Percentiles rank a stretch among this genome's conserved stretches.
phyloP scores from a whole-genome alignment of 2,329 filamentous ascomycete genomes.

The Escovopsis sp. region DNA sequence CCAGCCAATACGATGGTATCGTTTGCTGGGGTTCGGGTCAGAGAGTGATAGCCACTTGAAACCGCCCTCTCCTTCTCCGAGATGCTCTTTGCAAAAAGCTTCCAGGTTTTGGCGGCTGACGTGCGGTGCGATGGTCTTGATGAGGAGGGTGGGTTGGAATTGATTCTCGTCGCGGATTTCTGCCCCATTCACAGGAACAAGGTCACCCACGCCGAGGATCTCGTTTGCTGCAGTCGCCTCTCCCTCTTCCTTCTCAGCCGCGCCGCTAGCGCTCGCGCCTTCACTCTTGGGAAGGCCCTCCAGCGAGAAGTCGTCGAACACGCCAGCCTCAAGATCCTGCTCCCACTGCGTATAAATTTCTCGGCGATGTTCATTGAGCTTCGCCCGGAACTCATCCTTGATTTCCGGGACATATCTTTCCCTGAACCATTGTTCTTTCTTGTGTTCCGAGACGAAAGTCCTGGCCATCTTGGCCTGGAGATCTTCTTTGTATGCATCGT shows the following conservation, averaged over 20 bases:
- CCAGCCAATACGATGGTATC: conserved; percentile 96
- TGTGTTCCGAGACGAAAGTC: conserved; percentile 80
- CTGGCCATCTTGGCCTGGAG: conserved; percentile 69
- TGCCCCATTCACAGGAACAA: conserved; percentile 68
- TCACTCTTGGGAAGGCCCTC: conserved; percentile 91
- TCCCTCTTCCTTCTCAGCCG: conserved; percentile 89
- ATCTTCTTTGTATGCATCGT: conserved; percentile 53
- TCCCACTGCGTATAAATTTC: conserved; percentile 78
- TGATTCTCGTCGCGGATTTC: conserved; percentile 83
- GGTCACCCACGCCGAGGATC: conserved; percentile 79
- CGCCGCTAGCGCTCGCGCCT: conserved; percentile 69
- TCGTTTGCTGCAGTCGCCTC: conserved; percentile 86
- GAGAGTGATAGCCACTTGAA: conserved; percentile 94
- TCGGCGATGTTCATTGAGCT: conserved; percentile 67
- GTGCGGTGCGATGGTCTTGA: conserved; percentile 95
- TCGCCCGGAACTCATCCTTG: conserved; percentile 56
- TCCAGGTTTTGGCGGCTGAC: conserved; percentile 90
- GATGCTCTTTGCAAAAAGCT: conserved; percentile 83
- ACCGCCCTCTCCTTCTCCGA: conserved; percentile 79
- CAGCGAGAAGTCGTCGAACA: conserved; percentile 87
- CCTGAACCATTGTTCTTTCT: conserved; percentile 94
- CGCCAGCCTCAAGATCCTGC: conserved; percentile 66
- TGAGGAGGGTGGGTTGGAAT: conserved; percentile 80
- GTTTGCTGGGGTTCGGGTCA: conserved; percentile 91
- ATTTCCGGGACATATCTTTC: conserved; percentile 84